phyloP scores from a whole-genome alignment of 768 basidiomycete genomes.

The Tubosaeta sp. region DNA sequence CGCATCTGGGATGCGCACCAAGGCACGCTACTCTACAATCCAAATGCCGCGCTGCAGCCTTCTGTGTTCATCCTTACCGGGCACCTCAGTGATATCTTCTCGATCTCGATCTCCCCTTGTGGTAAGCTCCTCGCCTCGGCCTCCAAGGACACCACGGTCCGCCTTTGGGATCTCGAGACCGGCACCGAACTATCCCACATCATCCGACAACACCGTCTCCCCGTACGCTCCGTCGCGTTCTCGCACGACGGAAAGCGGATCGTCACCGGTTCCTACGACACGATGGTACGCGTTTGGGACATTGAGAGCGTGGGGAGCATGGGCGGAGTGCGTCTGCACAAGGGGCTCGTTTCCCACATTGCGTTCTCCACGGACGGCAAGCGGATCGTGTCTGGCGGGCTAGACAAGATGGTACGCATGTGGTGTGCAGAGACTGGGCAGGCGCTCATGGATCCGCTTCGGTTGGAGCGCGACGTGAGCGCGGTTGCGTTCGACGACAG shows the following conservation, averaged over 20 bases:
- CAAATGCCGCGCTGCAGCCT: constrained; percentile 1
- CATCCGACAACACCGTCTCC: constrained; percentile 26
- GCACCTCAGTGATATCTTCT: constrained; percentile 23
- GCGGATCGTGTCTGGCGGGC: constrained; percentile 27
- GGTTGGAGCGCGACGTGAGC: constrained; percentile 15
- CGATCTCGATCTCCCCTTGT: constrained; percentile 29
- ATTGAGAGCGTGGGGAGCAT: constrained; percentile 26
- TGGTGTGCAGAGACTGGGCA: constrained; percentile 26
- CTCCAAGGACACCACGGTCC: constrained; percentile 29
- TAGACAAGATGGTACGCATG: constrained; percentile 27
- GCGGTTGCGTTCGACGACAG: constrained; percentile 24
- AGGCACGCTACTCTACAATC: constrained; percentile 15
- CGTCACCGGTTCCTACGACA: constrained; percentile 25
- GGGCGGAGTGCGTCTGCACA: constrained; percentile 23
- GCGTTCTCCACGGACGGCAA: constrained; percentile 28
- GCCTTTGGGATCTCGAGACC: constrained; percentile 25
- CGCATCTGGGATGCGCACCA: constrained; percentile 27
- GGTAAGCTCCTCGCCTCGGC: constrained; percentile 28
- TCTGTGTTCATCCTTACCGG: constrained; percentile 15
- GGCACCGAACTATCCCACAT: constrained; percentile 21
- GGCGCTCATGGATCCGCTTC: constrained; percentile 17
- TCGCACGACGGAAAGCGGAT: constrained; percentile 25
- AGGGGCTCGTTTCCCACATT: constrained; percentile 21
- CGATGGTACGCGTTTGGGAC: constrained; percentile 31
- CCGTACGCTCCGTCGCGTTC: constrained; percentile 25